phyloP scores from a whole-genome alignment of 1,139 yeast genomes.

The Spathaspora sp. region DNA sequence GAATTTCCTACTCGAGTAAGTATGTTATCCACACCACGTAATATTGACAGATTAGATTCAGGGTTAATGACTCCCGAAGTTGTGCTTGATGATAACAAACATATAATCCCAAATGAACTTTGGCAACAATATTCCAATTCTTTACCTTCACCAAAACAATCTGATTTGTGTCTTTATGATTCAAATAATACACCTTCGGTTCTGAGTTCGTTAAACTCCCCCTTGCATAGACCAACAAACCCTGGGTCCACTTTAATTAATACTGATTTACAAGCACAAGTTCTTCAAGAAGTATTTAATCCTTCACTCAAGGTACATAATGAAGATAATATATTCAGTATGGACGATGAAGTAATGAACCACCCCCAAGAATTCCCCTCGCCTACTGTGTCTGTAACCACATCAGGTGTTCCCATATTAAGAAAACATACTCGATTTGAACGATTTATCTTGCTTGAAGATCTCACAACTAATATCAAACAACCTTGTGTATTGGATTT shows the following conservation, averaged over 20 bases:
- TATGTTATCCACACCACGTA: neutral
- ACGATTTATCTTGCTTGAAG: slow-evolving; percentile 86
- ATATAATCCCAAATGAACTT: slow-evolving; percentile 79
- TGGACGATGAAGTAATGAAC: slow-evolving; percentile 8
- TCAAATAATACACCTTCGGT: slow-evolving; percentile 8
- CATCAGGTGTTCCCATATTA: slow-evolving; percentile 13
- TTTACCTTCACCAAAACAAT: slow-evolving; percentile 45
- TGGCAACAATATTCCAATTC: slow-evolving; percentile 63
- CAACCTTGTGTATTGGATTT: slow-evolving; percentile 91
- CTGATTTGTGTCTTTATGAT: slow-evolving; percentile 1
- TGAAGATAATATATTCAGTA: slow-evolving; percentile 8
- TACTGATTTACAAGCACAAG: slow-evolving; percentile 40
- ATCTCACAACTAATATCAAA: slow-evolving; percentile 77
- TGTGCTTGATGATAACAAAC: slow-evolving; percentile 82
- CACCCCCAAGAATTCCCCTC: slow-evolving; percentile 4
- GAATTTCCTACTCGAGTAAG: slow-evolving; percentile 1
- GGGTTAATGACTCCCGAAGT: slow-evolving; percentile 64
- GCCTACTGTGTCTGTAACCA: slow-evolving; percentile 2
- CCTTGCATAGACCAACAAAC: slow-evolving; percentile 11
- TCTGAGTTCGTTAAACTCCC: slow-evolving; percentile 13
- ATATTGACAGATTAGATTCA: neutral
- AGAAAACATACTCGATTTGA: slow-evolving; percentile 60
- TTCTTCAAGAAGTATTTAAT: slow-evolving; percentile 39
- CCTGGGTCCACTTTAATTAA: slow-evolving; percentile 37
- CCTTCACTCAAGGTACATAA: slow-evolving; percentile 18